These are phyloP conservation scores for Eremothecium cymbalariae DNA, from an alignment of 1,139 yeast species.

Conservation along the genomic window DNA sequence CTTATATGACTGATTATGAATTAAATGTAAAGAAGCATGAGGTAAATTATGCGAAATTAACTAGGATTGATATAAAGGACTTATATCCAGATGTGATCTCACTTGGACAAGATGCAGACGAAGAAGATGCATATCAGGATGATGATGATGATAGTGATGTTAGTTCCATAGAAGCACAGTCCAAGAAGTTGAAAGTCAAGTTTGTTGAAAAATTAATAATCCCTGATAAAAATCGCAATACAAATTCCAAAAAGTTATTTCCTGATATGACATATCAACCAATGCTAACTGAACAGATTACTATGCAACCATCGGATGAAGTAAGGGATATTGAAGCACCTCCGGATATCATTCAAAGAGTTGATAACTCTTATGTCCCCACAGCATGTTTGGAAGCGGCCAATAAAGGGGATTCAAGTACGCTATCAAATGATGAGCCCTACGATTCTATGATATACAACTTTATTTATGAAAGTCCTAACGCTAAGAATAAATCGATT, in stretches of 20 bases:
- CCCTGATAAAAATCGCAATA: background rate
- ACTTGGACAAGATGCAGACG: constrained; percentile 7
- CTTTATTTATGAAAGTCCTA: constrained; percentile 11
- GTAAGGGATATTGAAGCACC: too few species aligned
- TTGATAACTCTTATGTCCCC: too few species aligned
- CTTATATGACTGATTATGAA: constrained; percentile 3
- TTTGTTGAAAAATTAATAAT: constrained; percentile 2
- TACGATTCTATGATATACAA: constrained; percentile 12
- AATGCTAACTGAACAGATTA: background rate
- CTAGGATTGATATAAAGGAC: constrained; percentile 4
- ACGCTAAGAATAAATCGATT: constrained; percentile 9
- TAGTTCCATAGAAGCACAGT: constrained; percentile 5
- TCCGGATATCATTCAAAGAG: too few species aligned
- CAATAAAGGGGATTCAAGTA: too few species aligned
- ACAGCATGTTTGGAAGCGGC: too few species aligned
- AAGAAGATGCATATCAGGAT: constrained; percentile 9
- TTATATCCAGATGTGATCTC: constrained; percentile 4
- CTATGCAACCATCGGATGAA: background rate
- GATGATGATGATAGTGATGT: constrained; percentile 13
- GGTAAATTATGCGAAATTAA: constrained; percentile 7
- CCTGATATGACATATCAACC: constrained; percentile 1
- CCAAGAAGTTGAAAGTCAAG: constrained; percentile 5
- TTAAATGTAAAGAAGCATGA: constrained; percentile 9
- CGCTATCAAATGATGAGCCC: background rate
- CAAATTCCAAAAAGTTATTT: background rate